Conservation (phyloP, 2,329 filamentous ascomycete genomes). For the Pochonia chlamydosporia region DNA sequence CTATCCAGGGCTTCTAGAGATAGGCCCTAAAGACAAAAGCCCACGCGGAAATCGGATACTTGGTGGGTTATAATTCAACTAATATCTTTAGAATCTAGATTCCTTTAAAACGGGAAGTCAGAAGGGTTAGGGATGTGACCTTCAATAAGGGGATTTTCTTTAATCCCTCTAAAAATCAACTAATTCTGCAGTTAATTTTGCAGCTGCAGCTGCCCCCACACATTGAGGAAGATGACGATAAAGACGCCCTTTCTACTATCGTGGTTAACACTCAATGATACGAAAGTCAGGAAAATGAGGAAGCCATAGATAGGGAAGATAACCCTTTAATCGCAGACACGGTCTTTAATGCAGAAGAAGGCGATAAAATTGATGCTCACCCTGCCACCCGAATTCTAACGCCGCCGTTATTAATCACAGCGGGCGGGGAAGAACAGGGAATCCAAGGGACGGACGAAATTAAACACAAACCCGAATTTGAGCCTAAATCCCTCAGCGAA, state of each 20-base stretch:
- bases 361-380: too few species aligned
- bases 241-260: too few species aligned
- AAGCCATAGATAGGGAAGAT: not conserved
- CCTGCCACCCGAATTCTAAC: too few species aligned
- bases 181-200: not conserved
- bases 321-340: too few species aligned
- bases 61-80: not conserved
- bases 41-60: not conserved
- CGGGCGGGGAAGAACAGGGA: too few species aligned
- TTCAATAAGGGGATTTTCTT: not conserved
- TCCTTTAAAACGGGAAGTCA: not conserved
- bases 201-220: not conserved
- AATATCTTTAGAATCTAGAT: not conserved
- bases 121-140: not conserved
- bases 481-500: too few species aligned
- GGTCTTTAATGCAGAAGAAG: too few species aligned
- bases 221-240: not conserved
- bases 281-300: not conserved
- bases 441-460: too few species aligned
- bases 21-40: not conserved
- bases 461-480: too few species aligned
- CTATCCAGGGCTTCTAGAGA: not conserved
- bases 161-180: not conserved
- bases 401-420: too few species aligned
- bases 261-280: not conserved